Percentiles rank a stretch among this genome's conserved stretches.
Conservation (phyloP, 108 stramenopile genomes). For the Licmophora abbreviata region DNA sequence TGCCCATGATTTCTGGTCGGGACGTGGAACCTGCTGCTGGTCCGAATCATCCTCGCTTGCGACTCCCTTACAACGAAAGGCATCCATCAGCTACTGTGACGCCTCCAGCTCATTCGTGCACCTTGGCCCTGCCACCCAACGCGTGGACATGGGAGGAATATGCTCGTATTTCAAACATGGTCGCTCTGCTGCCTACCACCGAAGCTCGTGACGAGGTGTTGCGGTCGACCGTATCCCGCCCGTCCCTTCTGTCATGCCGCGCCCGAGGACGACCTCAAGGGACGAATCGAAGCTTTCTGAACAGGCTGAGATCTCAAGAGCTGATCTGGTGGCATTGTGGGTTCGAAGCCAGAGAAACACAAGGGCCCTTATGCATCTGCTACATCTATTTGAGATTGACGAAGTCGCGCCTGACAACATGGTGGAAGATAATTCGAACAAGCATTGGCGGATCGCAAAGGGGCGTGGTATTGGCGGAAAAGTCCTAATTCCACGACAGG, state of each 20-base stretch:
- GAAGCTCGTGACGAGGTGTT: background rate
- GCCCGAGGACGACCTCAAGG: background rate
- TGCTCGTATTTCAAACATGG: slow-evolving; percentile 19
- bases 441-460: background rate
- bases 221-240: background rate
- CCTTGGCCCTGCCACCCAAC: slow-evolving; percentile 30
- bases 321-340: slow-evolving; percentile 41
- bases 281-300: background rate
- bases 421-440: background rate
- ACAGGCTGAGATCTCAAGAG: slow-evolving; percentile 2
- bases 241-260: background rate
- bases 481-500: background rate
- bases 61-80: background rate
- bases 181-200: slow-evolving; percentile 10
- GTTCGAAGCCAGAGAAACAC: slow-evolving; percentile 42
- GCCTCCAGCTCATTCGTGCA: slow-evolving; percentile 6
- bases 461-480: background rate
- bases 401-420: slow-evolving; percentile 1
- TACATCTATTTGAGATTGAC: slow-evolving; percentile 21
- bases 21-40: background rate
- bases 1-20: background rate
- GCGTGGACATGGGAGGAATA: slow-evolving; percentile 33
- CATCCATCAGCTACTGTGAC: background rate
- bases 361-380: slow-evolving; percentile 24
- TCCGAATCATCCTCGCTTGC: background rate